phyloP scores from a whole-genome alignment of 2,329 filamentous ascomycete species.

The Escovopsis sp. region DNA sequence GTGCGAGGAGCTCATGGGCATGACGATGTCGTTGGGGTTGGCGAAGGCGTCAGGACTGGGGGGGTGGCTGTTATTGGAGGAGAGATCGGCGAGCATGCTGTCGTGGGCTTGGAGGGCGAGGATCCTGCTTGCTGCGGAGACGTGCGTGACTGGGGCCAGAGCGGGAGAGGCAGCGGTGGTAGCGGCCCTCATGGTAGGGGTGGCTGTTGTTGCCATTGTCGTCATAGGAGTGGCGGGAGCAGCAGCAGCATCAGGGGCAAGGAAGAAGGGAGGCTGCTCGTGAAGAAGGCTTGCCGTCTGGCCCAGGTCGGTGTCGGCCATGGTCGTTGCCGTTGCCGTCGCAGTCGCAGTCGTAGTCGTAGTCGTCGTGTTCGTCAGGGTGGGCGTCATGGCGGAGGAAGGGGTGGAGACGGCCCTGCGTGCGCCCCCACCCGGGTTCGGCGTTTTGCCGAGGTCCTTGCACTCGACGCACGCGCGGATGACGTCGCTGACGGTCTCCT shows the following conservation, averaged over 20 bases:
- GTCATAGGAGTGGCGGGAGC: neutral
- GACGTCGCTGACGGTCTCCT: conserved; percentile 88
- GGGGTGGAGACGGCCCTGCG: conserved; percentile 6
- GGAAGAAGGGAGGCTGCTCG: too few species aligned
- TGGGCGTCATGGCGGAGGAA: neutral
- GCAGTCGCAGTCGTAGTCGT: too few species aligned
- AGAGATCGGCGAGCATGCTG: conserved; percentile 13
- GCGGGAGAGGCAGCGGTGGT: too few species aligned
- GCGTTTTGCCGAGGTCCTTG: conserved; percentile 58
- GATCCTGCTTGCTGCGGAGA: conserved; percentile 10
- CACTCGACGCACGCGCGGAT: conserved; percentile 85
- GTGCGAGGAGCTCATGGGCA: conserved; percentile 20
- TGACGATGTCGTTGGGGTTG: conserved; percentile 30
- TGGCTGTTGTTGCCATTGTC: too few species aligned
- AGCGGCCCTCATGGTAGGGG: neutral
- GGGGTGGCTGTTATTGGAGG: conserved; percentile 7
- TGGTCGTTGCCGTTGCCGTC: conserved; percentile 4
- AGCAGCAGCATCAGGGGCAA: neutral
- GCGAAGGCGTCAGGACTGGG: conserved; percentile 26
- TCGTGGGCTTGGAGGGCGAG: conserved; percentile 16
- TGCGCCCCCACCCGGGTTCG: conserved; percentile 15
- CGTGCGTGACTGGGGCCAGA: neutral
- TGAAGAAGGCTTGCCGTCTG: neutral
- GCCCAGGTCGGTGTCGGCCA: neutral
- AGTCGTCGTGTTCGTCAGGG: conserved; percentile 2